Evolutionary conservation across 345 rosid species (phyloP), one percentile per base, ranked within the genome.

Genomic region (Erucastrum elatum): DNA sequence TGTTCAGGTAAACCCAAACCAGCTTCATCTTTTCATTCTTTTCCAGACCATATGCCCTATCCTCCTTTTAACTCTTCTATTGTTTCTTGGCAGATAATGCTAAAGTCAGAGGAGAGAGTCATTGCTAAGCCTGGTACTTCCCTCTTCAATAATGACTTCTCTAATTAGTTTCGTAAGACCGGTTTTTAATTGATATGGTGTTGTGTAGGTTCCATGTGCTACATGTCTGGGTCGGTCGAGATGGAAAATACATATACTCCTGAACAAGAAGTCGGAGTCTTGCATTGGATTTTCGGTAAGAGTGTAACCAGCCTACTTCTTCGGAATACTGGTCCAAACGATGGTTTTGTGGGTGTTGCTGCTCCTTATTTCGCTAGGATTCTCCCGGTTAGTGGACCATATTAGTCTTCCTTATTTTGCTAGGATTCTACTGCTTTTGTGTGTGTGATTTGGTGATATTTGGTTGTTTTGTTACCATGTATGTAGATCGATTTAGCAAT

Each of bases 201-300:
- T 3, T 64, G 0, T 69, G 0, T 69, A 95, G 99, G 96, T 75
- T 88, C 98, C 53, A 91, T 95, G 94, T 95, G 98, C 86, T 95
- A 93, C 83, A 89, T 88, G 94, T 95, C 99, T 77, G 97, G 97
- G 16, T 88, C 94, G 1, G 61, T 88, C 44, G 97, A 93, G 84
- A 90, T 89, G 97, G 98, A 93, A 81, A 93, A 95, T 75, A 83
- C 90, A 2, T 93, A 84, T 63, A 76, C 90, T 31, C 97, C 97
- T 77, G 98, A 93, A 85, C 91, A 91, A 71, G 96, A 95, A 89
- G 91, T 81, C 16, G 97, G 97, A 49, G 82, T 89, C 80, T 87
- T 96, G 91, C 99, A 93, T 77, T 95, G 99, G 99, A 85, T 95
- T 82, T 95, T 95, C 78, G 97, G 99, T 30, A 95, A 90, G 88